A percentile compares a stretch with the other conserved stretches of the same genome.
Conservation (phyloP, 257 asterid genomes). For the Solanum bukasovii region DNA sequence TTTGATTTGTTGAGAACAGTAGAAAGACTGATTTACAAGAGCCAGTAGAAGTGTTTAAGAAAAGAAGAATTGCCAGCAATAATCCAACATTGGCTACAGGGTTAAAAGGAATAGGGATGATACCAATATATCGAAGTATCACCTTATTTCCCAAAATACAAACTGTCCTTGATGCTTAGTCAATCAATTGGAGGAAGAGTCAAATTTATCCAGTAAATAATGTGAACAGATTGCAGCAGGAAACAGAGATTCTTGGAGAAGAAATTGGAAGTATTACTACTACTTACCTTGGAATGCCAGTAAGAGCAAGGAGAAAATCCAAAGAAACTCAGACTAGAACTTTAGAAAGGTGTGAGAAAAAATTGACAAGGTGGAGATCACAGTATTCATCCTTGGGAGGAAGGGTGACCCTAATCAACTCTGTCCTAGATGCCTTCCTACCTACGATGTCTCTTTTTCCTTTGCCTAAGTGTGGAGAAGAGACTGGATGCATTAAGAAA, state of each 20-base stretch:
- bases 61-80: background rate
- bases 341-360: background rate
- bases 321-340: background rate
- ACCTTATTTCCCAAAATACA: background rate
- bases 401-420: background rate
- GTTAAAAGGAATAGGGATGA: background rate
- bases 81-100: background rate
- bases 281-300: background rate
- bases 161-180: background rate
- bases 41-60: background rate
- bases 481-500: background rate
- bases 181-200: background rate
- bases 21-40: background rate
- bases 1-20: background rate
- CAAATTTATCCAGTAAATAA: background rate
- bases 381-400: background rate
- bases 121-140: background rate
- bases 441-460: background rate
- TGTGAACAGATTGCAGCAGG: background rate
- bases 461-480: background rate
- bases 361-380: background rate
- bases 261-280: background rate
- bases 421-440: background rate
- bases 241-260: background rate
- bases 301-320: background rate